Conservation (phyloP, 78 protist species). For the Planoprotostelium fungivorum region DNA sequence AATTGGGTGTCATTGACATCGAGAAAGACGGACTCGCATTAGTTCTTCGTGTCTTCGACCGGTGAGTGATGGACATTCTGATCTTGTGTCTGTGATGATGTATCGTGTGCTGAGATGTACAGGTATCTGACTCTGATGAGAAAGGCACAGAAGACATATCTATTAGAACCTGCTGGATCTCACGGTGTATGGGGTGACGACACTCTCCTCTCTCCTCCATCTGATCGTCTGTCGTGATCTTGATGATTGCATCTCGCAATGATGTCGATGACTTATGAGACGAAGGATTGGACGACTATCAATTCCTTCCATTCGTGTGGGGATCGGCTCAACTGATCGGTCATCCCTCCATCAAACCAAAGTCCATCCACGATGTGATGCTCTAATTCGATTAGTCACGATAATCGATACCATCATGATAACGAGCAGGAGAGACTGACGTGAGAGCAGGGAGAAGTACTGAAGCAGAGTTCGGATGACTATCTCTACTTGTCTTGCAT, state of each 20-base stretch:
- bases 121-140: conserved; percentile 72
- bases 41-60: conserved; percentile 30
- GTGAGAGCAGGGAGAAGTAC: background rate
- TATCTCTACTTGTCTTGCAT: background rate
- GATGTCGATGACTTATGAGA: no score
- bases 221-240: no score
- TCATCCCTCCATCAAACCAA: conserved; percentile 34
- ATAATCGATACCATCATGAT: background rate
- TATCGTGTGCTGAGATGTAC: background rate
- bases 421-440: background rate
- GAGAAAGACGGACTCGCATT: conserved; percentile 34
- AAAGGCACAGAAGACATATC: conserved; percentile 71
- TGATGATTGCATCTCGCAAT: no score
- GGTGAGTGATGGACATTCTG: background rate
- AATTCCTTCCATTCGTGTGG: conserved; percentile 85
- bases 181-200: conserved; percentile 98
- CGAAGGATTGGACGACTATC: conserved; percentile 98
- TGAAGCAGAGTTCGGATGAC: background rate
- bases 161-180: conserved; percentile 96
- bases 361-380: conserved; percentile 42
- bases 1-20: conserved; percentile 16
- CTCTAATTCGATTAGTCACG: background rate
- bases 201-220: no score
- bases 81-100: background rate
- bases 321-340: conserved; percentile 91